phyloP scores from a whole-genome alignment of 345 rosid species.

The Bretschneidera sinensis region DNA sequence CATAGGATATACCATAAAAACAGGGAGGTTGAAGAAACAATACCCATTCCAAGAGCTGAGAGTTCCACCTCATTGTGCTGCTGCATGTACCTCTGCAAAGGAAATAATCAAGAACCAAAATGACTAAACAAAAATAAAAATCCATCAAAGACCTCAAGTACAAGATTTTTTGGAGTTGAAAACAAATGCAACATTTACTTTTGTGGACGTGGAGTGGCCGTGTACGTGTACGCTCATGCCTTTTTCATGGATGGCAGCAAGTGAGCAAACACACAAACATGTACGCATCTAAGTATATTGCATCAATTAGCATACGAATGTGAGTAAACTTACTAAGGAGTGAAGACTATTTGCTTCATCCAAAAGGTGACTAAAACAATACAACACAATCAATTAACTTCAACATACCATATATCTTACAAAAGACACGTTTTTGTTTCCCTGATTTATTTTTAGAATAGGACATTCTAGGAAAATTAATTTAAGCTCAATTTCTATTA shows the following conservation, averaged over 20 bases:
- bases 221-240: neutral
- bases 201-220: too few species aligned
- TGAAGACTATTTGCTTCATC: too few species aligned
- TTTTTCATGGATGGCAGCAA: neutral
- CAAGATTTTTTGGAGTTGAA: too few species aligned
- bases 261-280: too few species aligned
- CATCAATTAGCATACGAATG: too few species aligned
- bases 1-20: neutral
- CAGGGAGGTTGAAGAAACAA: neutral
- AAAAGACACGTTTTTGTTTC: neutral
- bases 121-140: neutral
- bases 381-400: too few species aligned
- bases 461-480: neutral
- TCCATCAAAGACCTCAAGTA: neutral
- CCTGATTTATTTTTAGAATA: neutral
- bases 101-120: neutral
- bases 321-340: too few species aligned
- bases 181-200: too few species aligned
- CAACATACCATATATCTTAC: too few species aligned
- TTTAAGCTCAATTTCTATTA: neutral
- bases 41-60: constrained; percentile 83
- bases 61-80: constrained; percentile 63
- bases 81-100: constrained; percentile 74
- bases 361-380: too few species aligned
- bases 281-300: too few species aligned